Evolutionary conservation across 202 grass and related monocot genomes (phyloP), one percentile per base, ranked within the genome.

Genomic region (Panicum virgatum): DNA sequence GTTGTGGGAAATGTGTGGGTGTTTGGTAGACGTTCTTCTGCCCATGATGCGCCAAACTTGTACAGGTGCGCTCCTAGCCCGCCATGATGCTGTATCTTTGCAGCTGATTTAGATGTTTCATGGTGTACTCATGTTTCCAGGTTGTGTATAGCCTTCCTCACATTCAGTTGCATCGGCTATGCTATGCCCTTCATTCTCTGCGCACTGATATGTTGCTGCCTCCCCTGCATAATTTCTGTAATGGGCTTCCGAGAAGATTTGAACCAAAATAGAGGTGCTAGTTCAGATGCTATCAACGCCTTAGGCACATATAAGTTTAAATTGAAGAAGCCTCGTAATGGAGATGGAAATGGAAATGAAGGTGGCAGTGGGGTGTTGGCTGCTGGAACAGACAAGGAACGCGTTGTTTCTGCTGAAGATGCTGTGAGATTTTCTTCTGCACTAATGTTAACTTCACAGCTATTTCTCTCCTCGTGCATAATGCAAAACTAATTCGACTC

Each of bases 1-100:
- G 93, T 99, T 79, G 93, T 94, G 43, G 96, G 96, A 77, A 99
- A 96, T 73, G 93, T 99, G 13, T 99, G 96, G 96, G 73, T 99
- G 50, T 99, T 96, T 81, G 93, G 91, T 80, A 83, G 91, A 64
- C 93, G 36, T 66, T 89, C 93, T 48, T 96, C 93, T 77, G 82
- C 89, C 63, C 90, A 87, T 69, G 89, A 87, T 4, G 92, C 93
- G 20, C 96, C 93, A 27, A 94, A 96, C 50, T 77, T 99, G 72
- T 99, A 99, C 81, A 94, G 87, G 96, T 96, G 37, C 27, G 67
- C 19, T 74, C 23, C 88, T 86, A 82, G 27, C 67, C 53, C 45
- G 52, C 66, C 6, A n/a, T n/a, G 27, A 50, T 47, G 44, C 37
- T 38, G 10, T 90, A 75, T 43, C 7, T 62, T 62, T 56, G 20